Conservation (phyloP, 371 early-diverging fungal genomes). For the Furculomyces boomerangus region DNA sequence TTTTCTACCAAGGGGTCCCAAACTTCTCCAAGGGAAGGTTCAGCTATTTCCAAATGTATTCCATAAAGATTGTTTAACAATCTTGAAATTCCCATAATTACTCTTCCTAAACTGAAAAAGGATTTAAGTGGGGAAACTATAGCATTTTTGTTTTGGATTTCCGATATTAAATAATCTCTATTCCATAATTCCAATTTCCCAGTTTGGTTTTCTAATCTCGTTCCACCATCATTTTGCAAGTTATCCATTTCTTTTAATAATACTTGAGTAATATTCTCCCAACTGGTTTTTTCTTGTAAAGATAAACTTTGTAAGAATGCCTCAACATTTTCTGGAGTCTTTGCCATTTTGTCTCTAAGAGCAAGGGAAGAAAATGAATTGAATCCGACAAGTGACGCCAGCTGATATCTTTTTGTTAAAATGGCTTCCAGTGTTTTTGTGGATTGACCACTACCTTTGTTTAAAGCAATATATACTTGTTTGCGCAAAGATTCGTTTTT, state of each 20-base stretch:
- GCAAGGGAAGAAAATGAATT: slow-evolving; percentile 63
- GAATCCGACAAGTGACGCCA: slow-evolving; percentile 62
- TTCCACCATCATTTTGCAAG: not conserved
- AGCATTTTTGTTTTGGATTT: slow-evolving; percentile 17
- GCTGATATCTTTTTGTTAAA: slow-evolving; percentile 44
- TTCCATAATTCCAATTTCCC: slow-evolving; percentile 62
- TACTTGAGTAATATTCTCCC: slow-evolving; percentile 20
- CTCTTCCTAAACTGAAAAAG: slow-evolving; percentile 72
- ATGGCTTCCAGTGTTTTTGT: slow-evolving; percentile 41
- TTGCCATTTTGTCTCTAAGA: slow-evolving; percentile 85
- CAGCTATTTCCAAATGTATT: slow-evolving; percentile 49
- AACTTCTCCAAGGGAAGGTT: slow-evolving; percentile 42
- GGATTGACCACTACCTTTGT: slow-evolving; percentile 44
- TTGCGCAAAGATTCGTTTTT: slow-evolving; percentile 42
- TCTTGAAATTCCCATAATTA: slow-evolving; percentile 66
- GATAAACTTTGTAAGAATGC: slow-evolving; percentile 56
- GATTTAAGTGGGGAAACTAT: slow-evolving; percentile 12
- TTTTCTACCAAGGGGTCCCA: slow-evolving; percentile 84
- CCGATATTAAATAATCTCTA: slow-evolving; percentile 44
- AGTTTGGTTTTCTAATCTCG: not conserved
- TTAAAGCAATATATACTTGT: slow-evolving; percentile 50
- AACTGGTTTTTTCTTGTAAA: slow-evolving; percentile 31
- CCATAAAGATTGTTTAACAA: slow-evolving; percentile 73
- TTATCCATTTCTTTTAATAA: slow-evolving; percentile 20
- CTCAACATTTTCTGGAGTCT: slow-evolving; percentile 66